Evolutionary conservation across 1,284 basidiomycete genomes (phyloP).

Genomic region (Ceratobasidium sp.): DNA sequence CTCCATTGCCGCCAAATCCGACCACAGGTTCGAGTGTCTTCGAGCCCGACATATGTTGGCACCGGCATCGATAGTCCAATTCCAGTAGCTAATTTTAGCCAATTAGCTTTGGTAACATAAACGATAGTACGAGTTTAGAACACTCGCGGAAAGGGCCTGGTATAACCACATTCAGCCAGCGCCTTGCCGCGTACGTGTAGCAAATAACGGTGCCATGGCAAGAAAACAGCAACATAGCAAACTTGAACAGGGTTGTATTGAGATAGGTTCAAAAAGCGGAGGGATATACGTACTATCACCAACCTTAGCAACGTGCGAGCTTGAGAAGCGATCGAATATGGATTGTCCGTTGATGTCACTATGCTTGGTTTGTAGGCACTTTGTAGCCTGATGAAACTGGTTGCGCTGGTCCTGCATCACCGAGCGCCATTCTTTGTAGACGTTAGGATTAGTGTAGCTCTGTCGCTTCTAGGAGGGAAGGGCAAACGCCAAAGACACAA

Average conservation of each 20-base stretch:
- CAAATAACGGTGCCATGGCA: conserved; percentile 23
- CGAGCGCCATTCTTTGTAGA: conserved; percentile 16
- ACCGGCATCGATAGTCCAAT: conserved; percentile 19
- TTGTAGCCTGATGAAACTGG: conserved; percentile 27
- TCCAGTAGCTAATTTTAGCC: conserved; percentile 20
- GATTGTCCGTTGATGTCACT: not conserved
- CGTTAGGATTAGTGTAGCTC: not conserved
- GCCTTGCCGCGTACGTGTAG: not conserved
- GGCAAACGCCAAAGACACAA: not conserved
- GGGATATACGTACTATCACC: not conserved
- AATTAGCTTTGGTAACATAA: not conserved
- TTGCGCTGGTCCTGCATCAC: conserved; percentile 14
- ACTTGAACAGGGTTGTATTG: not conserved
- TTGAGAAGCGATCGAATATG: conserved; percentile 23
- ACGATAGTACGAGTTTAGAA: not conserved
- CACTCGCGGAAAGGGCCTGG: conserved; percentile 11
- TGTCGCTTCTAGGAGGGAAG: conserved; percentile 7
- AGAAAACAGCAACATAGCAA: conserved; percentile 27
- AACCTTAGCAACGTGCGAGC: conserved; percentile 26
- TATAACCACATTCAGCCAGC: conserved; percentile 15
- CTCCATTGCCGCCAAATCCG: conserved; percentile 29
- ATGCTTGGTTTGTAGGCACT: conserved; percentile 24
- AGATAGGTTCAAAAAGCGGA: not conserved
- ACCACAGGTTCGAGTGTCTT: not conserved
- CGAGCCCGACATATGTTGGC: not conserved